Percentiles rank a stretch among this genome's conserved stretches.
phyloP scores from a whole-genome alignment of 352 stramenopile species.

The Phytophthora sp. region DNA sequence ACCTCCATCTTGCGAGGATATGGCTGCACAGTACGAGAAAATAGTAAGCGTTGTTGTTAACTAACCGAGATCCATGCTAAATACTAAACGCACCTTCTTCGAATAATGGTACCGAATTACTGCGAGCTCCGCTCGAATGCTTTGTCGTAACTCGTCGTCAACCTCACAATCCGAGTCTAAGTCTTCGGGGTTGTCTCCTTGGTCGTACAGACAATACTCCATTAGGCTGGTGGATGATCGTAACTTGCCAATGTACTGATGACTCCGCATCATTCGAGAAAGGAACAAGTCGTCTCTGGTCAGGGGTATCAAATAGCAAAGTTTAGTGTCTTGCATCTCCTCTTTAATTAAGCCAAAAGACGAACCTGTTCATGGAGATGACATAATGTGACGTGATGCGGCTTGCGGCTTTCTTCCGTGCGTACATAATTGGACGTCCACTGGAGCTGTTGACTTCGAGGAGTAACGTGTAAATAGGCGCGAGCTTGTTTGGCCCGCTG shows the following conservation, averaged over 20 bases:
- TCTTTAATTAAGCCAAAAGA: no score
- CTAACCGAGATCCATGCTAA: no score
- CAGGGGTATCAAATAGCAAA: no score
- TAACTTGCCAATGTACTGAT: conserved; percentile 90
- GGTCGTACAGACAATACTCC: conserved; percentile 88
- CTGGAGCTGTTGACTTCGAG: conserved; percentile 88
- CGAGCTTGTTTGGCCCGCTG: conserved; percentile 76
- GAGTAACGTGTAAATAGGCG: conserved; percentile 83
- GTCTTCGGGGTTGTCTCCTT: conserved; percentile 86
- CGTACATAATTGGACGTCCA: conserved; percentile 84
- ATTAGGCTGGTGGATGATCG: conserved; percentile 80
- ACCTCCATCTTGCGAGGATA: conserved; percentile 87
- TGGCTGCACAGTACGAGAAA: conserved; percentile 31
- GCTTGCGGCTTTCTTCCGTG: conserved; percentile 74
- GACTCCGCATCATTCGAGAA: conserved; percentile 77
- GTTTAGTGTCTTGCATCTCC: no score
- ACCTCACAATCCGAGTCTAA: conserved; percentile 83
- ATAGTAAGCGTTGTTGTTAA: no score
- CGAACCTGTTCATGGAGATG: conserved; percentile 82
- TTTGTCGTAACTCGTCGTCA: conserved; percentile 78
- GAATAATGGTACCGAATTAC: conserved; percentile 76
- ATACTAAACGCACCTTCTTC: conserved; percentile 59
- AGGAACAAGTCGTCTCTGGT: conserved; percentile 80
- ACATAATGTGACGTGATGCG: conserved; percentile 88
- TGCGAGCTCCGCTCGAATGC: conserved; percentile 73